Conservation (phyloP, 768 basidiomycete genomes). For the Suillus spraguei region DNA sequence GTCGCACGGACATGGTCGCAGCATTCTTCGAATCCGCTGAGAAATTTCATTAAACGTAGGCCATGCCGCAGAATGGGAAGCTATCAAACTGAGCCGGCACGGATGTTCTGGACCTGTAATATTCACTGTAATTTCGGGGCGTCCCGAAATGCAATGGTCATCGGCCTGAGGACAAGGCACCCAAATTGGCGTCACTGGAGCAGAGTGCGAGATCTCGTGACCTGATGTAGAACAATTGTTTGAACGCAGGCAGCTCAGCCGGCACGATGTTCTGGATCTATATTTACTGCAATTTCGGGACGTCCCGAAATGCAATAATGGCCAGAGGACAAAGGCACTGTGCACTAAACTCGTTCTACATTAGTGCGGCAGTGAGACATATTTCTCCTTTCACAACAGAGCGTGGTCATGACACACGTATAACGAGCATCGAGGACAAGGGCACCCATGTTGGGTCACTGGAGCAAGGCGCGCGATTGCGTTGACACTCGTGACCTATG, state of each 20-base stretch:
- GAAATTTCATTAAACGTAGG: not conserved
- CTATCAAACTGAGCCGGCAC: not conserved
- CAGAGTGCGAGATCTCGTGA: no score
- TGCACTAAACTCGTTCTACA: no score
- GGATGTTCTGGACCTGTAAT: not conserved
- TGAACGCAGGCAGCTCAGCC: not conserved
- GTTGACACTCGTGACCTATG: not conserved
- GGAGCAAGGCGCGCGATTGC: not conserved
- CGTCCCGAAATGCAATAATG: not conserved
- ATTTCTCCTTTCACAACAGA: no score
- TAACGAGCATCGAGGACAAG: not conserved
- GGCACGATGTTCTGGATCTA: not conserved
- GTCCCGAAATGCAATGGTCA: not conserved
- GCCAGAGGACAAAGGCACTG: no score
- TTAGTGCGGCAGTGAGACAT: no score
- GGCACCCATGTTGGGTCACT: not conserved
- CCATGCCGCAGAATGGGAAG: not conserved
- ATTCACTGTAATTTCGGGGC: not conserved
- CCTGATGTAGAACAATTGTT: no score
- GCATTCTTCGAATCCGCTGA: not conserved
- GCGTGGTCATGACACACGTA: no score
- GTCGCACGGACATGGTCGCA: no score
- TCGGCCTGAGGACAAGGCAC: no score
- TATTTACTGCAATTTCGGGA: not conserved
- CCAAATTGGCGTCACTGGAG: no score